These are phyloP conservation scores for Kalmusia sp. DNA, from an alignment of 2,329 filamentous ascomycete genomes.

Conservation along the genomic window DNA sequence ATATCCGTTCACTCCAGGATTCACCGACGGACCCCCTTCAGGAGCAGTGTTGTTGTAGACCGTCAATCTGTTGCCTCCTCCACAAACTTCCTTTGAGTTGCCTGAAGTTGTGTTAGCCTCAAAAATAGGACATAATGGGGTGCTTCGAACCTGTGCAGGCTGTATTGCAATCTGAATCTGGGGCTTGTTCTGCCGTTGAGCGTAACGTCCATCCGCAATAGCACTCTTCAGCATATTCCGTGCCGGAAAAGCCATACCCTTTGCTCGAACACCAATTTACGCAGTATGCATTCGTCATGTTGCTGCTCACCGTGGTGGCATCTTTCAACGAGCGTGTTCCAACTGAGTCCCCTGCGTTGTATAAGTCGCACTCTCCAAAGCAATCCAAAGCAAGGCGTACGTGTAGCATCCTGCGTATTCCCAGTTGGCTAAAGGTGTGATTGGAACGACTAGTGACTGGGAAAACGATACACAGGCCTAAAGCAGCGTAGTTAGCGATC, in stretches of 20 bases:
- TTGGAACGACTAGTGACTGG: constrained; percentile 11
- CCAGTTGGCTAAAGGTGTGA: constrained; percentile 24
- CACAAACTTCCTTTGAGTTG: constrained; percentile 21
- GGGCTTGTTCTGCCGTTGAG: neutral
- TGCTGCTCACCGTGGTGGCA: neutral
- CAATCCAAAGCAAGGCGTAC: constrained; percentile 16
- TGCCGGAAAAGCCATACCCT: constrained; percentile 17
- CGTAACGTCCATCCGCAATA: constrained; percentile 1
- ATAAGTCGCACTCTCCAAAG: neutral
- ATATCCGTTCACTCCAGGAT: constrained; percentile 22
- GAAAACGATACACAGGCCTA: constrained; percentile 14
- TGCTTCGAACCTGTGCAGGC: constrained; percentile 16
- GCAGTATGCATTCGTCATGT: constrained; percentile 21
- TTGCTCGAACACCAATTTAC: constrained; percentile 16
- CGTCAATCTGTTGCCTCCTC: constrained; percentile 21
- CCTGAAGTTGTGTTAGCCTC: constrained; percentile 8
- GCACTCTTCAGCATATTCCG: constrained; percentile 23
- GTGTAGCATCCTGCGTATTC: constrained; percentile 37
- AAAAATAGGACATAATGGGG: neutral
- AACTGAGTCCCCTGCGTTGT: constrained; percentile 15
- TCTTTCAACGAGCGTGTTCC: constrained; percentile 8
- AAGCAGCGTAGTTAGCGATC: constrained; percentile 12
- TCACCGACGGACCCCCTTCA: neutral
- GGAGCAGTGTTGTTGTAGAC: constrained; percentile 19
- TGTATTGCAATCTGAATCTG: constrained; percentile 16